Evolutionary conservation across 306 rosid genomes (phyloP), one percentile per base, ranked within the genome.

Genomic region (Ormosia emarginata): DNA sequence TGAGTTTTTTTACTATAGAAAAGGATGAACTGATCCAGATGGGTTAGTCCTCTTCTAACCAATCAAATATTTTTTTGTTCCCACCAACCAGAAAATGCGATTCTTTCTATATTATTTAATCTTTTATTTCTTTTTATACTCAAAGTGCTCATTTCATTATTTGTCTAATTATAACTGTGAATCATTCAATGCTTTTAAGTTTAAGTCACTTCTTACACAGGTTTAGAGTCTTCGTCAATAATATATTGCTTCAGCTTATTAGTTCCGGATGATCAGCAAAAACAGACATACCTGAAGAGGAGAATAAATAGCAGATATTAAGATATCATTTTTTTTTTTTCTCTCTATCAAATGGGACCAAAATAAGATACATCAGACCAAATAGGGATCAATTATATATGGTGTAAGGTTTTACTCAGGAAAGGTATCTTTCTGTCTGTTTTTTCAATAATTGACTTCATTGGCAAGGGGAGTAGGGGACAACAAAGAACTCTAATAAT

Each of bases 401-500:
- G 78, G 39, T 62, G 75, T 32, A 53, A 32, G 69, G 70, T 81
- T 64, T 68, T 64, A 55, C 40, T 63, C 49, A 24, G 37, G 77
- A 79, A 79, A 71, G 80, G 70, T 73, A 30, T 70, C 40, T 81
- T 85, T 65, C 49, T 49, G 77, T 81, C 70, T 39, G 53, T 74
- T 82, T 17, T 73, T 75, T 13, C 67, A 78, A 67, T 86, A 74
- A 82, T 82, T 82, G 82, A 79, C 59, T 82, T 82, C 37, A 69
- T 62, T 70, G 74, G 49, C 78, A 75, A 74, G 34, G 71, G 1
- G 57, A 50, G 34, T 50, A 65, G 29, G 85, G 29, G 69, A 50
- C 78, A 50, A 10, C 30, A 77, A 71, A 79, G 14, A 72, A 57
- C 57, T 53, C 75, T 29, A 30, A 79, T 61, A 32, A 66, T 65